Conservation (phyloP, 495 filamentous ascomycete species). For the Aspergillus sclerotiicarbonarius region DNA sequence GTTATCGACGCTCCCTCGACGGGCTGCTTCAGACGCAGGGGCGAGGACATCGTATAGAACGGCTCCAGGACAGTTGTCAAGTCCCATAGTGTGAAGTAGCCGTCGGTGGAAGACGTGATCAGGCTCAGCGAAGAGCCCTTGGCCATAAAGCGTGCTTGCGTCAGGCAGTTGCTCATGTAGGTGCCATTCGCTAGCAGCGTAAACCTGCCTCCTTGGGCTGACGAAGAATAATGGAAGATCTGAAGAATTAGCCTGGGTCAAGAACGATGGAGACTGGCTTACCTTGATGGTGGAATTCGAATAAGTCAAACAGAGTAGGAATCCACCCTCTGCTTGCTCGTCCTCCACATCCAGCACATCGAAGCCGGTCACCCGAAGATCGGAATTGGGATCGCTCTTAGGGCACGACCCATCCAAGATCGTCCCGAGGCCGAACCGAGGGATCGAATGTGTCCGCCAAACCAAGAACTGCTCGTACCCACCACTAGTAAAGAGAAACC, state of each 20-base stretch:
- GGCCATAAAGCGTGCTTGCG: constrained; percentile 59
- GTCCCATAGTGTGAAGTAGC: constrained; percentile 56
- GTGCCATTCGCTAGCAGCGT: constrained; percentile 51
- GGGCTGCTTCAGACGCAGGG: constrained; percentile 20
- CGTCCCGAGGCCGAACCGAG: constrained; percentile 54
- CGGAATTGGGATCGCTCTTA: constrained; percentile 57
- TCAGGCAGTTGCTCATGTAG: constrained; percentile 81
- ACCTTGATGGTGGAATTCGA: constrained; percentile 77
- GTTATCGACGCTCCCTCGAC: constrained; percentile 16
- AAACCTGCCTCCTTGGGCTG: constrained; percentile 40
- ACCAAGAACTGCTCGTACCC: constrained; percentile 87
- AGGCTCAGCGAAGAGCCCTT: constrained; percentile 31
- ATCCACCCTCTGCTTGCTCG: constrained; percentile 22
- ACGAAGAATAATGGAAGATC: constrained; percentile 58
- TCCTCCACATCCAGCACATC: constrained; percentile 48
- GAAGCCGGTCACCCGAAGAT: constrained; percentile 79
- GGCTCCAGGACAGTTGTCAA: constrained; percentile 33
- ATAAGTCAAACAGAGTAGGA: constrained; percentile 62
- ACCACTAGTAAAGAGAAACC: constrained; percentile 77
- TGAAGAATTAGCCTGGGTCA: constrained; percentile 18
- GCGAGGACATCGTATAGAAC: constrained; percentile 29
- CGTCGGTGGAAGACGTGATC: constrained; percentile 63
- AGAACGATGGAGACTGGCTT: constrained; percentile 9
- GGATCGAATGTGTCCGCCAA: constrained; percentile 64
- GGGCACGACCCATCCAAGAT: constrained; percentile 62